Conservation (phyloP, 306 rosid genomes). For the Pyrus communis region DNA sequence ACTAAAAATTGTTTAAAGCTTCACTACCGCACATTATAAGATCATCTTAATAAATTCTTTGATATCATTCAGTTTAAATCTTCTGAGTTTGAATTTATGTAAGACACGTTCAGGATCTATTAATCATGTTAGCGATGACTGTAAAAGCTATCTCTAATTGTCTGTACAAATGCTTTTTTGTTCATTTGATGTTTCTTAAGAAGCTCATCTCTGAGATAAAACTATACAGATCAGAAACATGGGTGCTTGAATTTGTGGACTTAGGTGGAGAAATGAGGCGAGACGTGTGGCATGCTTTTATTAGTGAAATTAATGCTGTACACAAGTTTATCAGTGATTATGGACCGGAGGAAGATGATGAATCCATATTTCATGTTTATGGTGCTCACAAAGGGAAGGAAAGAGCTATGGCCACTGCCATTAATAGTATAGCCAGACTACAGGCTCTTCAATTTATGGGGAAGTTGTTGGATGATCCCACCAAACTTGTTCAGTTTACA, state of each 20-base stretch:
- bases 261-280: slow-evolving; percentile 98
- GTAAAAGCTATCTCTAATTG: neutral
- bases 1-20: neutral
- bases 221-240: slow-evolving; percentile 43
- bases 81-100: neutral
- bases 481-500: slow-evolving; percentile 77
- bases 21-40: neutral
- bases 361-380: slow-evolving; percentile 51
- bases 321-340: slow-evolving; percentile 68
- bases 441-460: slow-evolving; percentile 75
- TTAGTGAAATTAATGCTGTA: slow-evolving; percentile 65
- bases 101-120: neutral
- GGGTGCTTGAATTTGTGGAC: slow-evolving; percentile 91
- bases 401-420: slow-evolving; percentile 59
- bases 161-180: neutral
- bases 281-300: slow-evolving; percentile 86
- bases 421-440: slow-evolving; percentile 72
- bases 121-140: neutral
- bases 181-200: neutral
- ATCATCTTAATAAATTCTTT: neutral
- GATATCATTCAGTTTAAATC: neutral
- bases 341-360: slow-evolving; percentile 73
- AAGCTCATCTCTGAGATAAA: slow-evolving; percentile 15
- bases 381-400: slow-evolving; percentile 74
- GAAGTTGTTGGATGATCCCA: slow-evolving; percentile 81